A percentile compares a stretch with the other conserved stretches of the same genome.
These are phyloP conservation scores for Penicillium macrosclerotiorum DNA, from an alignment of 495 filamentous ascomycete genomes.

Conservation along the genomic window DNA sequence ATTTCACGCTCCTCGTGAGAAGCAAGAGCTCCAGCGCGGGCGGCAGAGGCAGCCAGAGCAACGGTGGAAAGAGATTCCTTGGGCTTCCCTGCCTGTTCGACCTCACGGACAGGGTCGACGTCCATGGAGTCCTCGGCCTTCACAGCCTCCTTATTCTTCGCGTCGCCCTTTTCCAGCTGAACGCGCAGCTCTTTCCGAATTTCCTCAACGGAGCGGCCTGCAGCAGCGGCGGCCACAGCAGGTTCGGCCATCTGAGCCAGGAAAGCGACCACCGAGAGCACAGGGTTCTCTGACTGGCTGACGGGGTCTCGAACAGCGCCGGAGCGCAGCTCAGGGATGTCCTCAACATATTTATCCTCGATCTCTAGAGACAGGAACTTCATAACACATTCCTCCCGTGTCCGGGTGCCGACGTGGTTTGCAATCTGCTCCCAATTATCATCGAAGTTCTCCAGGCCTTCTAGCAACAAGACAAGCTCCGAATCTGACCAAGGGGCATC, in stretches of 20 bases:
- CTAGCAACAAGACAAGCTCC: conserved; percentile 79
- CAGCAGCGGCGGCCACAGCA: conserved; percentile 81
- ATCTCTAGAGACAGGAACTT: conserved; percentile 93
- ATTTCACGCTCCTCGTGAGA: conserved; percentile 96
- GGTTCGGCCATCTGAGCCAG: conserved; percentile 86
- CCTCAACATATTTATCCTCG: conserved; percentile 83
- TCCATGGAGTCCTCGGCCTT: conserved; percentile 70
- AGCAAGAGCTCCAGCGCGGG: conserved; percentile 79
- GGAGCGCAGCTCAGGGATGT: conserved; percentile 63
- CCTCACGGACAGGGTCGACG: conserved; percentile 47
- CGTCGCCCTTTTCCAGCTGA: conserved; percentile 63
- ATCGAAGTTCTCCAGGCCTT: conserved; percentile 86
- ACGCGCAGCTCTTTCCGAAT: conserved; percentile 73
- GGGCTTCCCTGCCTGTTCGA: conserved; percentile 29
- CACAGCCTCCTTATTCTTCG: conserved; percentile 55
- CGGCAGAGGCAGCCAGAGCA: conserved; percentile 79
- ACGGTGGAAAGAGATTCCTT: conserved; percentile 64
- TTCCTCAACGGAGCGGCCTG: conserved; percentile 77
- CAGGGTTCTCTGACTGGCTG: conserved; percentile 86
- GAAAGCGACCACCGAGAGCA: conserved; percentile 92
- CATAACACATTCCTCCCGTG: conserved; percentile 93
- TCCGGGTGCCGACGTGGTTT: conserved; percentile 85
- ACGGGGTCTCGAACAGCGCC: conserved; percentile 79
- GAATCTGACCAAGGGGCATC: conserved; percentile 88
- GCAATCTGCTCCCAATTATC: conserved; percentile 94